Evolutionary conservation across 73 alveolate genomes (phyloP).

Genomic region (Paramecium caudatum): DNA sequence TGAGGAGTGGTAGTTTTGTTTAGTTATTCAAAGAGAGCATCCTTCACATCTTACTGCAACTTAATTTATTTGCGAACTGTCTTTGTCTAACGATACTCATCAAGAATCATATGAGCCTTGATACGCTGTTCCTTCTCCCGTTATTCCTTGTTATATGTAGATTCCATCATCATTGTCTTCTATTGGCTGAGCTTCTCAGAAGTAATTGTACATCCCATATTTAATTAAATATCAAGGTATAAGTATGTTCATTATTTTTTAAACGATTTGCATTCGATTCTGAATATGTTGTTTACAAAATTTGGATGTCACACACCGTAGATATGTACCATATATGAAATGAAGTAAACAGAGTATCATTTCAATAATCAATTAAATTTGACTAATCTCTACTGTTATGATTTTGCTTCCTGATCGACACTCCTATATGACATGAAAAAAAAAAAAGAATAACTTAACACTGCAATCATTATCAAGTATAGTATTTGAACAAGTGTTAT

Average conservation of each 20-base stretch:
- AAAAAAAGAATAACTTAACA: neutral
- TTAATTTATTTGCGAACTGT: neutral
- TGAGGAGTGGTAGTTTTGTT: constrained; percentile 18
- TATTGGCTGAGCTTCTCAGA: constrained; percentile 16
- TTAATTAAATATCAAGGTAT: constrained; percentile 16
- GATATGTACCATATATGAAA: neutral
- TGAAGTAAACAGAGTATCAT: neutral
- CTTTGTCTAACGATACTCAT: neutral
- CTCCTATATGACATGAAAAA: neutral
- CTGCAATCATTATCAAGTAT: neutral
- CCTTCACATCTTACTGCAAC: neutral
- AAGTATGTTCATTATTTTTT: neutral
- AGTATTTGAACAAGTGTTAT: neutral
- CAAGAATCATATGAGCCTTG: neutral
- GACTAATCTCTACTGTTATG: neutral
- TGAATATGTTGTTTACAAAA: neutral
- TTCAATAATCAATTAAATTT: neutral
- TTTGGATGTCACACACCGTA: neutral
- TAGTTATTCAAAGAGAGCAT: neutral
- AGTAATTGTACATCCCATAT: constrained; percentile 5
- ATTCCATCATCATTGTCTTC: constrained; percentile 15
- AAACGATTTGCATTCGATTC: neutral
- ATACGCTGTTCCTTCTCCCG: neutral
- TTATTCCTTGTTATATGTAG: neutral
- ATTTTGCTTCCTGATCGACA: neutral